Evolutionary conservation across 768 basidiomycete species (phyloP), one percentile per base, ranked within the genome.

Genomic region (Lepiota brunneoincarnata): DNA sequence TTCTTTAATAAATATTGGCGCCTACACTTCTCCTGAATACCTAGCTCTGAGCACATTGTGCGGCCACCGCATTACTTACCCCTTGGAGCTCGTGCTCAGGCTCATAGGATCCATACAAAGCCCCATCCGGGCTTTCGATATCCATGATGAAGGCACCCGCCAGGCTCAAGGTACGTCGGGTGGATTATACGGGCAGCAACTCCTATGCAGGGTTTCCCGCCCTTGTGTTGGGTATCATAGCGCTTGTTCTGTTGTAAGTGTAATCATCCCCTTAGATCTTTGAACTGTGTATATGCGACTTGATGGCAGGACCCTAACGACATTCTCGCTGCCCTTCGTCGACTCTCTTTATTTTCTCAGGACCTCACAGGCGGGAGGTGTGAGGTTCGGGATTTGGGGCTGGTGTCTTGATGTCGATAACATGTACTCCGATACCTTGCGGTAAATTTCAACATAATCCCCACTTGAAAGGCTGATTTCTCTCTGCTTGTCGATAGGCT

Each of bases 381-480:
- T 75, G n/a, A 59, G 64, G 24, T 75, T 75, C 55, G 75, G 75
- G 1, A 60, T 70, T 48, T 76, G 73, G 73, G 75, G 73, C 35
- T 75, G 74, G 74, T 76, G 74, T 62, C 58, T 72, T 17, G 69
- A 71, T 39, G 58, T 63, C 39, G 67, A 69, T 35, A 57, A 54
- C 20, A 53, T 63, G 9, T 74, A 72, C 58, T 64, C 58, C 9
- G 42, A 52, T 23, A 64, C 68, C 40, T 49, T 63, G 17, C 63
- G 67, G 72, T 74, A 55, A 36, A 15, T 34, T 48, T 15, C 3
- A 6, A 26, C 18, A 7, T 12, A 7, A 24, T 54, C 20, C 31
- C 23, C 56, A 36, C 42, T 45, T 31, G 18, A 35, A 20, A 14
- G 26, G 26, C 26, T 28, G 26, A 28, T 28, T 28, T 7, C 26